Evolutionary conservation across 2,329 filamentous ascomycete species (phyloP), one percentile per base, ranked within the genome.

Genomic region (Colletotrichum salicis): DNA sequence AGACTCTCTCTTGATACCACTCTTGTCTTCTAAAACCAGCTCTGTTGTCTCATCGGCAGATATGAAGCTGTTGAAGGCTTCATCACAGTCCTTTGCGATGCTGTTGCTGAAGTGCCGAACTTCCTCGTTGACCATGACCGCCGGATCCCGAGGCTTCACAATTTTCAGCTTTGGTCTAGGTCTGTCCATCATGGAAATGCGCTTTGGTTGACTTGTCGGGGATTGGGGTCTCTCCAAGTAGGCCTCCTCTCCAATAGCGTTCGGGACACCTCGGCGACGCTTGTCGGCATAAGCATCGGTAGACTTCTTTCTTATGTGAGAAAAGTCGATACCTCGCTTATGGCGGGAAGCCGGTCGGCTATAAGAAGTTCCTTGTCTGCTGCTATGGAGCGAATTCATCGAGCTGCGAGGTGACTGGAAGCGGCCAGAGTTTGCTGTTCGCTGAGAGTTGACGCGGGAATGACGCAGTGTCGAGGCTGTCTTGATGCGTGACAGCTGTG

Each of bases 41-140:
- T 74, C 68, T 41, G 64, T 74, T 69, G 74, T 82, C 13, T 82
- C 80, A 19, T 83, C 81, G 22, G 81, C 78, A 15, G 88, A 81
- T 12, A 89, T 75, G 11, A 86, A 87, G 76, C 92, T 91, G 78
- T 94, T 95, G 84, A 98, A 98, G 1, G 95, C 95, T 77, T 96
- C 94, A 78, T 74, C 95, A 78, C 95, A 97, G 70, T 96, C 94
- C 80, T 94, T 94, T 61, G 94, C 94, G 73, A 98, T 91, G 76
- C 94, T 94, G 76, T 89, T 90, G 76, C 94, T 97, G 69, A 97
- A 92, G 76, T 96, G 92, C 7, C 94, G 88, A 65, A 96, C 89
- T 79, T 97, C 95, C 70, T 95, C 94, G 76, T 90, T 91, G 76
- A 87, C 82, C 52, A 83, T 76, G 61, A 80, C 71, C n/a, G 48